Conservation (phyloP, 208 protist genomes). For the Wallacemonas sp. region DNA sequence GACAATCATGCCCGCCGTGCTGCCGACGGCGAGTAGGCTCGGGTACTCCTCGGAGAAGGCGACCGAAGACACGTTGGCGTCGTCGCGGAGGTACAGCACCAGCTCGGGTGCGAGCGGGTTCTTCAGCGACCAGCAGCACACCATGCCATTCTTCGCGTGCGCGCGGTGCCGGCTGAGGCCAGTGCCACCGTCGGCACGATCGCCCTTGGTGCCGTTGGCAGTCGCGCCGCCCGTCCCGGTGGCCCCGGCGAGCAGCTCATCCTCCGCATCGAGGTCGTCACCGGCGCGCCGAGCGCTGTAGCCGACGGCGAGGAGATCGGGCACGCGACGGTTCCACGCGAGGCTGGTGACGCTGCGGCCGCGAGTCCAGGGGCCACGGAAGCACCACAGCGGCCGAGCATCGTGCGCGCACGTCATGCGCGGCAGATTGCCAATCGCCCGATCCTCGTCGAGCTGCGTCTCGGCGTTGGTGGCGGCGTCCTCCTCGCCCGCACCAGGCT, state of each 20-base stretch:
- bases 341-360: slow-evolving; percentile 89
- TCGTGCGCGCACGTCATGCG: slow-evolving; percentile 42
- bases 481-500: background rate
- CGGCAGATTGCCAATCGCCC: slow-evolving; percentile 19
- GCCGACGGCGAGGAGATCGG: slow-evolving; percentile 91
- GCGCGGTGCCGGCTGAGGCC: slow-evolving; percentile 7
- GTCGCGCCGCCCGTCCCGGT: slow-evolving; percentile 12
- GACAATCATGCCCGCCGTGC: slow-evolving; percentile 91
- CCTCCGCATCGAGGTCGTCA: slow-evolving; percentile 12
- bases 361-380: slow-evolving; percentile 65
- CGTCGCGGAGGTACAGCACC: slow-evolving; percentile 68
- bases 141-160: slow-evolving; percentile 52
- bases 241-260: background rate
- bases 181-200: background rate
- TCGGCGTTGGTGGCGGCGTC: background rate
- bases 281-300: slow-evolving; percentile 49
- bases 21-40: slow-evolving; percentile 93
- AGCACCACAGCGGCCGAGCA: slow-evolving; percentile 87
- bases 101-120: slow-evolving; percentile 92
- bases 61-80: slow-evolving; percentile 90
- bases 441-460: background rate
- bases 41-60: slow-evolving; percentile 92
- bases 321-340: slow-evolving; percentile 90
- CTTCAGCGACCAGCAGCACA: slow-evolving; percentile 98
- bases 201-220: background rate